Percentiles rank a stretch among this genome's conserved stretches.
Conservation (phyloP, 257 asterid species). For the Pogostemon cablin region DNA sequence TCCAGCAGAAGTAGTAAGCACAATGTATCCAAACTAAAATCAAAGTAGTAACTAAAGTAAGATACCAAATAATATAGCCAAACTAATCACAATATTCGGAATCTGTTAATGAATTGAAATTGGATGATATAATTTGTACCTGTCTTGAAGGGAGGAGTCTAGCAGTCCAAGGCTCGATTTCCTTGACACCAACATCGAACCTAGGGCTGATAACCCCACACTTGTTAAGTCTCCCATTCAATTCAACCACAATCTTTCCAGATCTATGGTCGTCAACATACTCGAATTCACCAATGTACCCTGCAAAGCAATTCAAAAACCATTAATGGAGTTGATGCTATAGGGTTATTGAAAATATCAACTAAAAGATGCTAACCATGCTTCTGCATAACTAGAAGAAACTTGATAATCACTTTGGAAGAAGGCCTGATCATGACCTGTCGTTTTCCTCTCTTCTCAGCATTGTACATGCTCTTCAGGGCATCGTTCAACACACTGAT, state of each 20-base stretch:
- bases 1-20: slow-evolving; percentile 11
- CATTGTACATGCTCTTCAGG: slow-evolving; percentile 9
- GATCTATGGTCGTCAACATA: slow-evolving; percentile 7
- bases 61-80: neutral
- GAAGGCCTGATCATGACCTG: slow-evolving; percentile 8
- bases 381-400: slow-evolving; percentile 22
- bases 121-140: neutral
- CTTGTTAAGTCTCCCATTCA: neutral
- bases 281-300: slow-evolving; percentile 9
- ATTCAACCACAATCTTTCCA: slow-evolving; percentile 8
- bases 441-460: neutral
- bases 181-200: slow-evolving; percentile 12
- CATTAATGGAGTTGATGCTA: neutral
- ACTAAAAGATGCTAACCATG: slow-evolving; percentile 10
- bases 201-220: slow-evolving; percentile 3
- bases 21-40: slow-evolving; percentile 1
- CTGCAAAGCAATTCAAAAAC: neutral
- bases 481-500: slow-evolving; percentile 16
- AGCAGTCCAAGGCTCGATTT: slow-evolving; percentile 16
- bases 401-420: slow-evolving; percentile 21
- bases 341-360: neutral
- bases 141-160: slow-evolving; percentile 15
- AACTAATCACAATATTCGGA: neutral
- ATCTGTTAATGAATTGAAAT: neutral
- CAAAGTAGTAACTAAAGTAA: neutral